Evolutionary conservation across 139 green algal genomes (phyloP).

Genomic region (Chlamydomonas incerta): DNA sequence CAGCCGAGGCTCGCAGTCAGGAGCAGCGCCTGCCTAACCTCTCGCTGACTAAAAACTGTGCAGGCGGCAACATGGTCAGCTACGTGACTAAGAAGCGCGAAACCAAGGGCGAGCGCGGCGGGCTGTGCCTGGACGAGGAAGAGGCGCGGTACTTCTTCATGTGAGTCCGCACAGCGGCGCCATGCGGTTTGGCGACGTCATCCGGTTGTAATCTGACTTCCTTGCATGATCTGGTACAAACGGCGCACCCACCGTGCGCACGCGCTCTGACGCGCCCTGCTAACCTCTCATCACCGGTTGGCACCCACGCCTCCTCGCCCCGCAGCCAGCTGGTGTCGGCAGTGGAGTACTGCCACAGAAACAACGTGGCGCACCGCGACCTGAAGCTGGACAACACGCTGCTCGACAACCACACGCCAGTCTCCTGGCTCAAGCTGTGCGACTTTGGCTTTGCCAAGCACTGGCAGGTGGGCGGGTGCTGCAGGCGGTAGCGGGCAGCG

Average conservation of each 20-base stretch:
- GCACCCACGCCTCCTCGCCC: not conserved
- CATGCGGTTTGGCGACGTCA: too few species aligned
- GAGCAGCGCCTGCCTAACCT: too few species aligned
- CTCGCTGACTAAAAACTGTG: too few species aligned
- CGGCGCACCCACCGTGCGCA: too few species aligned
- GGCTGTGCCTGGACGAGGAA: constrained; percentile 72
- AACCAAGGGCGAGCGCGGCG: constrained; percentile 51
- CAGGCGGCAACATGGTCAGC: constrained; percentile 71
- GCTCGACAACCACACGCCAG: constrained; percentile 64
- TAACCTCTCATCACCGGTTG: too few species aligned
- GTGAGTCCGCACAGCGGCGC: not conserved
- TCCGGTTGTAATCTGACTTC: too few species aligned
- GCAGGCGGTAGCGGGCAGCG: too few species aligned
- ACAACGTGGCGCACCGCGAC: constrained; percentile 86
- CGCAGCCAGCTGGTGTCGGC: constrained; percentile 84
- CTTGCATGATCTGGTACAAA: too few species aligned
- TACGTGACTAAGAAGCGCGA: constrained; percentile 68
- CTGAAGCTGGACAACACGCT: constrained; percentile 82
- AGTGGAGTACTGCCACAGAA: constrained; percentile 89
- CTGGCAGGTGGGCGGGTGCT: constrained; percentile 46
- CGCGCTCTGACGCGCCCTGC: too few species aligned
- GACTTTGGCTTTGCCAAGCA: constrained; percentile 81
- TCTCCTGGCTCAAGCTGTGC: constrained; percentile 73
- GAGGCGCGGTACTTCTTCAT: constrained; percentile 77
- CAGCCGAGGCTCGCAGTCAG: too few species aligned